Evolutionary conservation across 352 stramenopile species (phyloP), one percentile per base, ranked within the genome.

Genomic region (Phytophthora europaea): DNA sequence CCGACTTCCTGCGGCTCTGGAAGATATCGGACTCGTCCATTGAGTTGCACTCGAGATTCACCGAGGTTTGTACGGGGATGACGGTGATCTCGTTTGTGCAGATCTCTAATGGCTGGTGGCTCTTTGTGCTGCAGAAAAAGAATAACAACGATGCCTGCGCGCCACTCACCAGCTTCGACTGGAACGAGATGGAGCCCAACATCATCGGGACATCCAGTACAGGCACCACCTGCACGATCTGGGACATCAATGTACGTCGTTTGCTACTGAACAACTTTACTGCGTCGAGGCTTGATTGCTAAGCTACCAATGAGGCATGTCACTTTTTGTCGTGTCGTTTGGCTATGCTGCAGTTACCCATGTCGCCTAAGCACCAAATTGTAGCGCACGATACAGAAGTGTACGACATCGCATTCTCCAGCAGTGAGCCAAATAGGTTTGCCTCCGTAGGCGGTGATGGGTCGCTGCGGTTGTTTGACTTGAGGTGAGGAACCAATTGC

Each of bases 331-430:
- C 8, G 20, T 53, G 6, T 1, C 43, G 23, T 34, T 60, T 53
- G 20, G 18, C 34, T 40, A 43, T 67, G 33, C n/a, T 61, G 36
- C 26, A 96, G 88, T 77, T 94, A 70, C 70, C 81, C 31, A 83
- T 77, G 6, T 76, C 69, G 10, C 87, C 88, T 2, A 94, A 85
- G 65, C 98, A 98, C 45, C 97, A 99, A 85, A 96, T 99, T 58
- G 99, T 99, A 71, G 96, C 98, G 12, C 98, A 99, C 75, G 98
- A 99, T 69, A 95, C 97, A 45, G 98, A 99, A 81, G 98, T 99
- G 4, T 99, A 99, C 78, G 98, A 99, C 83, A 94, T 99, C 23
- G 94, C 97, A 13, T 99, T 99, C 67, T 97, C 96, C 5, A 85
- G 97, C n/a, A 86, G 97, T 18, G 96, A 98, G 22, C 58, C 76